phyloP scores from a whole-genome alignment of 129 eudicot genomes.

The Gnaphalium uliginosum region DNA sequence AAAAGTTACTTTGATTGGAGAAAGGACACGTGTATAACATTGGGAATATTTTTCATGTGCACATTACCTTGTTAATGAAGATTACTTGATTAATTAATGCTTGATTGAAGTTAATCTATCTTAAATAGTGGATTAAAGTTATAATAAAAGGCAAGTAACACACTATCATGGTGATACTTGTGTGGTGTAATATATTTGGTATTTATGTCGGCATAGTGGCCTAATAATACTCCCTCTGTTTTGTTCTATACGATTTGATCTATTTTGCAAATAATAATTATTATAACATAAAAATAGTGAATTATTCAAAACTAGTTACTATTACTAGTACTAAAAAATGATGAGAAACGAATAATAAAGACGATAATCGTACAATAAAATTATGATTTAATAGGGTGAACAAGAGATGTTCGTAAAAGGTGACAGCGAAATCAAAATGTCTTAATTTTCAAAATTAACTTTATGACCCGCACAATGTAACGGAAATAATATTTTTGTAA shows the following conservation, averaged over 20 bases:
- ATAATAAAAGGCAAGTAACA: neutral
- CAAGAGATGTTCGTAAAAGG: no score
- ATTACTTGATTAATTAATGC: neutral
- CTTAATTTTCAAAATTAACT: no score
- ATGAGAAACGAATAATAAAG: no score
- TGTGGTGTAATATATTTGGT: neutral
- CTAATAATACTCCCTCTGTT: neutral
- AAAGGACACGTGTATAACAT: conserved; percentile 9
- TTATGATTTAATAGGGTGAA: no score
- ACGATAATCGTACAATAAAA: no score
- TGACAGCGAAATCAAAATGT: no score
- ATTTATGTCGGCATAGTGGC: neutral
- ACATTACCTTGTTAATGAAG: neutral
- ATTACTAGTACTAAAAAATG: no score
- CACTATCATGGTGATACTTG: neutral
- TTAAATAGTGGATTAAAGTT: neutral
- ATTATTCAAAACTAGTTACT: no score
- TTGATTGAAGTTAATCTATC: neutral
- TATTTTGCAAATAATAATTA: neutral
- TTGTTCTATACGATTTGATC: neutral
- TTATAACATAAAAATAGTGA: no score
- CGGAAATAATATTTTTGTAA: no score
- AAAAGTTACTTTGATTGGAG: neutral
- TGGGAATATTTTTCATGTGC: conserved; percentile 15
- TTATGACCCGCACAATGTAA: no score